Percentiles rank a stretch among this genome's conserved stretches.
Conservation (phyloP, 768 basidiomycete genomes). For the Leucocoprinus sp. region DNA sequence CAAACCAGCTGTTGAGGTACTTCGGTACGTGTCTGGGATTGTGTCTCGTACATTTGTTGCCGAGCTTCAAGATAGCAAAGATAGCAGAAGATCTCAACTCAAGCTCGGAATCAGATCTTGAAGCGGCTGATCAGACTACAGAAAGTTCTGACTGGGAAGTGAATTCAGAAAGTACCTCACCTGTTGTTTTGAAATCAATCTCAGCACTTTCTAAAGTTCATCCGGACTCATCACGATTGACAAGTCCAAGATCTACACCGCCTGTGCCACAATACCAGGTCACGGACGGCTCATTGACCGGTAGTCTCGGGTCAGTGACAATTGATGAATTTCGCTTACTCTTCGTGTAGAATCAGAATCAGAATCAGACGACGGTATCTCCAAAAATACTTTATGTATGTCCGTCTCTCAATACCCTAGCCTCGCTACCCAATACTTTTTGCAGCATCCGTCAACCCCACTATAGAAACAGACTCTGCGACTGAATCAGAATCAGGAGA, state of each 20-base stretch:
- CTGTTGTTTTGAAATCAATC: constrained; percentile 5
- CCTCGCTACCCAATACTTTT: constrained; percentile 3
- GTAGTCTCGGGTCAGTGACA: not conserved
- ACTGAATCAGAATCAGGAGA: constrained; percentile 30
- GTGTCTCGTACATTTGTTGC: not conserved
- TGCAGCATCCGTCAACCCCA: constrained; percentile 1
- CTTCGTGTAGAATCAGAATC: constrained; percentile 10
- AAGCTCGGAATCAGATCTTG: constrained; percentile 9
- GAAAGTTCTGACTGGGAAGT: constrained; percentile 6
- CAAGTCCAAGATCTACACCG: not conserved
- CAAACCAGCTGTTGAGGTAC: constrained; percentile 2
- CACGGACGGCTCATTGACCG: constrained; percentile 1
- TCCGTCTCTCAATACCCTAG: not conserved
- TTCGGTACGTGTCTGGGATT: constrained; percentile 3
- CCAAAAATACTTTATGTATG: constrained; percentile 3
- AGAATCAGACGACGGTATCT: constrained; percentile 5
- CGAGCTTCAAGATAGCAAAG: not conserved
- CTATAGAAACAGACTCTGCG: constrained; percentile 17
- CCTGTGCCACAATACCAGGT: not conserved
- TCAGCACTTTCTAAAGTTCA: not conserved
- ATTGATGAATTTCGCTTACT: not conserved
- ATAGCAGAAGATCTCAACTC: not conserved
- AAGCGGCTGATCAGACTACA: not conserved
- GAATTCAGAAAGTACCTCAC: not conserved
- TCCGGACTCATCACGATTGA: not conserved